Base-by-base conservation (phyloP, 2,329 filamentous ascomycete species). In the Cyphellophora europaea region DNA sequence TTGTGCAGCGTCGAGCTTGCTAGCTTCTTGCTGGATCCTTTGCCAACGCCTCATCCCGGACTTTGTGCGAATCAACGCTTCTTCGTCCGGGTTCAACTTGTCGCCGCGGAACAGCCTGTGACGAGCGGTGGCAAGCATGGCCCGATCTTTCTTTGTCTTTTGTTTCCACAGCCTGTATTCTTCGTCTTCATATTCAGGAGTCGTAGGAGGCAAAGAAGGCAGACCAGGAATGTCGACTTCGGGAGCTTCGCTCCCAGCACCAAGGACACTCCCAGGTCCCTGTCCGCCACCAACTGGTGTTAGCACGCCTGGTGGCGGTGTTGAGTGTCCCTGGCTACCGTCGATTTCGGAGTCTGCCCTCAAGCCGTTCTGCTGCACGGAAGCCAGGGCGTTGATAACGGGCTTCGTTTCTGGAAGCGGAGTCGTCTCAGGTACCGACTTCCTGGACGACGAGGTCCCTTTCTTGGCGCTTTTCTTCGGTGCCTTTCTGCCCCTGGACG, bases 131-230 rank as follows among this genome's bases (percentile, higher is more conserved):
- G 91, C 82, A 35, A 89, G 77, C 15, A 82, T 66, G 3, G 91
- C 91, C 43, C 91, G 79, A 52, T 94, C 88, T 55, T 91, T 95
- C 62, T 96, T 96, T 2, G 91, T 98, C 27, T 94, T 86, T 59
- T 96, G 89, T 63, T 96, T 98, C 91, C 93, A 98, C 21, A 91
- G 83, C 56, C 93, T 93, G 63, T 91, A 94, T 54, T 95, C 89
- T 2, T 73, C 64, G 39, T 96, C 88, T 49, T 96, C 88, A 49
- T 93, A 77, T 47, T 86, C 86, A 10, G 74, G 72, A 48, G 93
- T 84, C 49, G 93, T 82, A 11, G 68, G 71, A 18, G 74, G 73
- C 5, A 79, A 74, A 13, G 40, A 41, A 15, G 43, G 43, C 14
- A 49, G 19, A 0, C 74, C 82, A 53, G 96, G 91, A 19, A 91